Conservation (phyloP, 129 eudicot genomes). For the Smallanthus sonchifolius region DNA sequence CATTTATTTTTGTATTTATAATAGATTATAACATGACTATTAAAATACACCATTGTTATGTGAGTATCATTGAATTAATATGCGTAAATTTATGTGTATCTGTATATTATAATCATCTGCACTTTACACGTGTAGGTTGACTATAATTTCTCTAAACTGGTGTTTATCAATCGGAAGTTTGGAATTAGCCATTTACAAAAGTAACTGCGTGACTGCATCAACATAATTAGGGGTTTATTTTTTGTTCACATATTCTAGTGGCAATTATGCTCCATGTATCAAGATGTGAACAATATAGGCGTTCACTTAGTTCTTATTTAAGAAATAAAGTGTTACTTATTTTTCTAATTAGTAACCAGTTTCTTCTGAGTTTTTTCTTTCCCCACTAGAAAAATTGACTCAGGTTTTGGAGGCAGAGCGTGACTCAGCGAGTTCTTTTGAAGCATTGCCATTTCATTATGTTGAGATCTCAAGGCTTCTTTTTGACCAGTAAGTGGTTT, state of each 20-base stretch:
- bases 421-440: slow-evolving; percentile 64
- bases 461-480: slow-evolving; percentile 95
- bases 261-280: background rate
- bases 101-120: too few species aligned
- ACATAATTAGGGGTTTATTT: background rate
- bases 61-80: too few species aligned
- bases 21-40: too few species aligned
- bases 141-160: background rate
- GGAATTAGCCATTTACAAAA: background rate
- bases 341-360: background rate
- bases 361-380: slow-evolving; percentile 19
- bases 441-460: slow-evolving; percentile 87
- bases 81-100: too few species aligned
- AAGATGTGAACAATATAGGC: background rate
- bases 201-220: slow-evolving; percentile 1
- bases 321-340: background rate
- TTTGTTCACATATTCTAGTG: background rate
- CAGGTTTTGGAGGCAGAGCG: slow-evolving; percentile 89
- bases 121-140: too few species aligned
- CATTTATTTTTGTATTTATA: too few species aligned
- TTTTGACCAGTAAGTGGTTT: slow-evolving; percentile 81
- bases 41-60: too few species aligned
- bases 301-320: background rate
- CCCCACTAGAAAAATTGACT: slow-evolving; percentile 63
- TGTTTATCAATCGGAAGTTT: background rate